Conservation (phyloP, 192 early-diverging fungal species). For the Backusella australiensis region DNA sequence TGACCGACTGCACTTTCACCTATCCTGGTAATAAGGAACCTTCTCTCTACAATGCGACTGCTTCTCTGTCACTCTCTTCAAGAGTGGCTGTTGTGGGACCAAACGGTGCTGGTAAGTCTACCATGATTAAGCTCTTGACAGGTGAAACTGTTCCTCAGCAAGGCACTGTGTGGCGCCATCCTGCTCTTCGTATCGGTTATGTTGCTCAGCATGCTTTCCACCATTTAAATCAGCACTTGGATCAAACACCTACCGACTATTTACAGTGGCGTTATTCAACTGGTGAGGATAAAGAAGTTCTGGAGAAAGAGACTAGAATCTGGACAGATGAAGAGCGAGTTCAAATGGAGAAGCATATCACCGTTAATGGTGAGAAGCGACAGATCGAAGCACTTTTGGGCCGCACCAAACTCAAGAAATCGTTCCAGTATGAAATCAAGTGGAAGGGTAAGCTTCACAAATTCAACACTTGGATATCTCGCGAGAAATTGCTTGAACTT, state of each 20-base stretch:
- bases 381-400: constrained; percentile 62
- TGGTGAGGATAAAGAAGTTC: constrained; percentile 74
- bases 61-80: constrained; percentile 70
- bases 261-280: constrained; percentile 81
- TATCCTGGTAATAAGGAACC: constrained; percentile 69
- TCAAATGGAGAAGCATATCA: constrained; percentile 61
- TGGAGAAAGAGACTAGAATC: constrained; percentile 66
- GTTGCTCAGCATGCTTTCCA: constrained; percentile 88
- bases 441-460: constrained; percentile 61
- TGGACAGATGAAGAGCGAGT: constrained; percentile 64
- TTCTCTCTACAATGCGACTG: constrained; percentile 57
- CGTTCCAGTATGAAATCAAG: constrained; percentile 82
- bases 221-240: constrained; percentile 79
- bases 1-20: constrained; percentile 69
- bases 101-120: constrained; percentile 87
- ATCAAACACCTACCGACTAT: constrained; percentile 83
- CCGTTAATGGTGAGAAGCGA: constrained; percentile 54
- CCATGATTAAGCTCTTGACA: constrained; percentile 79
- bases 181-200: constrained; percentile 84
- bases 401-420: constrained; percentile 75
- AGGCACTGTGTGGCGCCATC: constrained; percentile 77
- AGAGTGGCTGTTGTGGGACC: constrained; percentile 80
- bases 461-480: constrained; percentile 66
- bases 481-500: constrained; percentile 66
- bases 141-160: constrained; percentile 68